Evolutionary conservation across 345 rosid species (phyloP), one percentile per base, ranked within the genome.

Genomic region (Sisymbrium irio): DNA sequence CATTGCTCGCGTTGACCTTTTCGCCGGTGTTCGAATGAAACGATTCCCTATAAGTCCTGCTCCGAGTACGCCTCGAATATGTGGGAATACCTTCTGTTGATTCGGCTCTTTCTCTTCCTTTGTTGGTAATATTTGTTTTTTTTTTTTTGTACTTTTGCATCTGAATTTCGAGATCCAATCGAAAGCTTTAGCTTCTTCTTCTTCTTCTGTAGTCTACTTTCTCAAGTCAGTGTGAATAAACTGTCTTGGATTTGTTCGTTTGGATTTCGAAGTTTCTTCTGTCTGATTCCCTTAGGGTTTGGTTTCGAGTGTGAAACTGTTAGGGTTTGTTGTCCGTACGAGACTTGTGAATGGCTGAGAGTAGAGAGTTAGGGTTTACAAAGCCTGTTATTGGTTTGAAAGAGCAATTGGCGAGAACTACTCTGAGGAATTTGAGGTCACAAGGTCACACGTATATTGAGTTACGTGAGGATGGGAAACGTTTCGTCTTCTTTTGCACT

Each of bases 391-490:
- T 66, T 65, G 87, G 84, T 72, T 78, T 89, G 62, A 90, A 74
- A 75, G 97, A 90, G 63, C 97, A 85, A 62, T 63, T 84, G 11
- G 91, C 90, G 3, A 86, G 88, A 79, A 83, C 83, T 20, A 89
- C 89, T 12, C 90, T 92, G 65, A 71, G 71, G 62, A 85, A 69
- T 60, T 82, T 89, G 64, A 85, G 94, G 72, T 69, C 78, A 3
- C 91, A 86, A 70, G 98, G 97, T 3, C 96, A 95, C 65, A 77
- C 88, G 0, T 95, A 87, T 59, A 82, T 92, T 35, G 94, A 95
- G 74, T 84, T 90, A 65, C 97, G 94, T 6, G 83, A 88, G 69
- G 92, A 95, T 77, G 89, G 92, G 33, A 92, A 86, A 77, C 74
- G 85, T 22, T 84, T 81, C 49, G 76, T 95, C 11, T 95, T 88